These are phyloP conservation scores for Penicillium sumatraense DNA, from an alignment of 2,329 filamentous ascomycete species.

Conservation along the genomic window DNA sequence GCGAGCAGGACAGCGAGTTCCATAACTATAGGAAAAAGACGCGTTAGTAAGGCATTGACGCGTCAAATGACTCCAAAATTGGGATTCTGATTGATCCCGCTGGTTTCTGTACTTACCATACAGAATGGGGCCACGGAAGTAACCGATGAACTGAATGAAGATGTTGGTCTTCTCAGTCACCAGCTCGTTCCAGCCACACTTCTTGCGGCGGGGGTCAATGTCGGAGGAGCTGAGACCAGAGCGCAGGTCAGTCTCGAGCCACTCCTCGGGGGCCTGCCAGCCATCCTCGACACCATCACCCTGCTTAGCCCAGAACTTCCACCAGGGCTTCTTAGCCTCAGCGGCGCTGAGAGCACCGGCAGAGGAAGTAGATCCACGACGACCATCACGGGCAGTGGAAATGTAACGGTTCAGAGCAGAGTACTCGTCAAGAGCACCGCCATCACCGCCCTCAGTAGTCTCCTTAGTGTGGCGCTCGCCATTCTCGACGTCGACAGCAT, in stretches of 20 bases:
- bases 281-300: constrained; percentile 32
- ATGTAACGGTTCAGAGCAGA: constrained; percentile 70
- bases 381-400: constrained; percentile 65
- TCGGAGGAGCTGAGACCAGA: constrained; percentile 64
- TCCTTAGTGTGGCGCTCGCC: constrained; percentile 39
- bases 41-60: constrained; percentile 15
- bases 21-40: constrained; percentile 57
- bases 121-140: constrained; percentile 76
- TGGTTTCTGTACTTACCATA: constrained; percentile 70
- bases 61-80: constrained; percentile 3
- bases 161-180: constrained; percentile 75
- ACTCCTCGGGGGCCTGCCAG: constrained; percentile 65
- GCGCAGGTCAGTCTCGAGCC: constrained; percentile 70
- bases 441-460: constrained; percentile 28
- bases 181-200: constrained; percentile 73
- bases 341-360: constrained; percentile 48
- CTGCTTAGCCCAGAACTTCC: constrained; percentile 57
- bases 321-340: constrained; percentile 60
- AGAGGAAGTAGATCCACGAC: constrained; percentile 54
- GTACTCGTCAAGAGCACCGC: constrained; percentile 61
- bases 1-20: constrained; percentile 75
- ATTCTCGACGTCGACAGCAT: constrained; percentile 49
- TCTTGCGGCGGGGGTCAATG: constrained; percentile 68
- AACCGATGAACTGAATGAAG: constrained; percentile 74
- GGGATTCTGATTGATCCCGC: no score